Evolutionary conservation across 306 rosid genomes (phyloP).

Genomic region (Sophora flavescens): DNA sequence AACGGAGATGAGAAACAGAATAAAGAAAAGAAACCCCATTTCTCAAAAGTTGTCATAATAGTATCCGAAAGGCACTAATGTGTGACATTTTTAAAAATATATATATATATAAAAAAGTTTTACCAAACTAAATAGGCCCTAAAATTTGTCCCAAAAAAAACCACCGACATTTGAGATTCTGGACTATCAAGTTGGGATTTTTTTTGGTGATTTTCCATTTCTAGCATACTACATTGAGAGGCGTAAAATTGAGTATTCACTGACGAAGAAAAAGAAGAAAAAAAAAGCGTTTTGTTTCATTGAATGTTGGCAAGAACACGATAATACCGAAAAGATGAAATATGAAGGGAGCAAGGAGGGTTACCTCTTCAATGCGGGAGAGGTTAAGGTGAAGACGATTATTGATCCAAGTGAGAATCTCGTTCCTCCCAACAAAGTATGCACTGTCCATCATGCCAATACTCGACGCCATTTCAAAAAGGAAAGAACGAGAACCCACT

Average conservation of each 20-base stretch:
- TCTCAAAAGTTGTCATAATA: not conserved
- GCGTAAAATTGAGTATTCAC: too few species aligned
- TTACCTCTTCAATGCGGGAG: constrained; percentile 97
- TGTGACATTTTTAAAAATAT: too few species aligned
- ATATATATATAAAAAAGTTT: too few species aligned
- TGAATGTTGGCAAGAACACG: constrained; percentile 23
- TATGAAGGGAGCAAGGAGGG: not conserved
- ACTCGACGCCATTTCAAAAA: constrained; percentile 72
- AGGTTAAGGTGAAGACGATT: constrained; percentile 90
- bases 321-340: not conserved
- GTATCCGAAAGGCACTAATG: too few species aligned
- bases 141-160: too few species aligned
- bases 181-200: too few species aligned
- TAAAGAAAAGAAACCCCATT: constrained; percentile 29
- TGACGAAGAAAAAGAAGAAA: not conserved
- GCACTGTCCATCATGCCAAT: constrained; percentile 98
- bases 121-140: too few species aligned
- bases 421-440: constrained; percentile 97
- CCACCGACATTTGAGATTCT: too few species aligned
- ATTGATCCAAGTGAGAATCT: constrained; percentile 95
- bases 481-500: constrained; percentile 15
- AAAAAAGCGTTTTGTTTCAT: not conserved
- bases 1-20: constrained; percentile 1
- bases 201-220: too few species aligned
- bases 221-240: too few species aligned